A percentile compares a stretch with the other conserved stretches of the same genome.
Conservation (phyloP, 257 asterid species). For the Gentiana straminea region DNA sequence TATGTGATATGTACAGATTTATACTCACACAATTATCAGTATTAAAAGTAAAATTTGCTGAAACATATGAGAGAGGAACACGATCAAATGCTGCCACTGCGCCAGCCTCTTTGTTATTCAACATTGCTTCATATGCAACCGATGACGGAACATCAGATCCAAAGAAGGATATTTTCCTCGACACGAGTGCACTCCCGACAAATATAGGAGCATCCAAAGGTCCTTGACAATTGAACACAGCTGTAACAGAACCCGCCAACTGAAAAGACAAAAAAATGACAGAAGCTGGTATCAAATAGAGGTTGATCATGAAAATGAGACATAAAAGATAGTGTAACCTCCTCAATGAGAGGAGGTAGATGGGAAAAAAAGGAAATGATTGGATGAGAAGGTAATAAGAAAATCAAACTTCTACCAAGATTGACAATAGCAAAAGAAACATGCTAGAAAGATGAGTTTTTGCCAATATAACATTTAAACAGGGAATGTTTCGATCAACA, state of each 20-base stretch:
- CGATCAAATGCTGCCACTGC: conserved; percentile 97
- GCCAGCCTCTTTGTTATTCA: conserved; percentile 84
- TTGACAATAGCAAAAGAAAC: neutral
- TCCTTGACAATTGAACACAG: conserved; percentile 98
- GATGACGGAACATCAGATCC: conserved; percentile 61
- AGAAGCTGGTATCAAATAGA: conserved; percentile 5
- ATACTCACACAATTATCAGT: conserved; percentile 92
- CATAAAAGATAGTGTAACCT: no score
- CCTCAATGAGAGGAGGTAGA: no score
- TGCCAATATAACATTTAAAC: no score
- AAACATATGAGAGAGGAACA: conserved; percentile 82
- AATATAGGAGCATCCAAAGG: conserved; percentile 95
- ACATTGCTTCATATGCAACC: conserved; percentile 81
- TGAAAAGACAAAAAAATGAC: conserved; percentile 28
- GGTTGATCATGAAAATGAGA: conserved; percentile 5
- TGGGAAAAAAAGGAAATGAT: no score
- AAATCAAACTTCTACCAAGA: neutral
- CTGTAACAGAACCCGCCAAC: conserved; percentile 97
- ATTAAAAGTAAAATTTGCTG: conserved; percentile 95
- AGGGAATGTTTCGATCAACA: no score
- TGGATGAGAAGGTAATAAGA: no score
- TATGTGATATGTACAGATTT: neutral
- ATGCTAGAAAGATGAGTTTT: neutral
- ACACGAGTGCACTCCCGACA: conserved; percentile 93
- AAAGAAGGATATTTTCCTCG: conserved; percentile 68